Percentiles rank a stretch among this genome's conserved stretches.
Conservation (phyloP, 73 alveolate species). For the Paramecium pentaurelia region DNA sequence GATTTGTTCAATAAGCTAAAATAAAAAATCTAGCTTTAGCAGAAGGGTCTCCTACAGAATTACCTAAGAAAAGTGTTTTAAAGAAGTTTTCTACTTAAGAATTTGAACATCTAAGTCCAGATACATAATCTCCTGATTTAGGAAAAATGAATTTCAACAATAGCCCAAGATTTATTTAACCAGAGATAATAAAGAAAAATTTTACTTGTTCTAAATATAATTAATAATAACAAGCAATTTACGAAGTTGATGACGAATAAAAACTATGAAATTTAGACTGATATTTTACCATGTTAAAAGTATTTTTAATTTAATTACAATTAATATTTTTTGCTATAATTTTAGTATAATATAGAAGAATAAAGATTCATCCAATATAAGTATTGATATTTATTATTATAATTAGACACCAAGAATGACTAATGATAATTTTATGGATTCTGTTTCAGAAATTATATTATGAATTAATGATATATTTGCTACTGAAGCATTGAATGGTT, state of each 20-base stretch:
- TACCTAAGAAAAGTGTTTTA: not conserved
- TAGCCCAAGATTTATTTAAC: not conserved
- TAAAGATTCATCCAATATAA: not conserved
- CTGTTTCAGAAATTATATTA: not conserved
- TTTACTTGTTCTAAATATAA: not conserved
- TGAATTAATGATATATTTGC: slow-evolving; percentile 23
- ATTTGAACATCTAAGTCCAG: not conserved
- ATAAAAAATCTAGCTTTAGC: not conserved
- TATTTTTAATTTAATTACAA: not conserved
- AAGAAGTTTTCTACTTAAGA: slow-evolving; percentile 1
- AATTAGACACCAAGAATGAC: not conserved
- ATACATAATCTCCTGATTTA: not conserved
- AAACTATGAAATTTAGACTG: not conserved
- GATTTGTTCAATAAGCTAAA: not conserved
- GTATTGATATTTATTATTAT: not conserved
- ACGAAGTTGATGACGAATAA: slow-evolving; percentile 3
- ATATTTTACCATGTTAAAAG: not conserved
- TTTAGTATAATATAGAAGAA: not conserved
- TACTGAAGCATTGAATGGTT: slow-evolving; percentile 41
- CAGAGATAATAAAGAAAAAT: not conserved
- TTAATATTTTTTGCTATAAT: not conserved
- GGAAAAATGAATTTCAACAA: not conserved
- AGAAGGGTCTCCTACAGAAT: not conserved
- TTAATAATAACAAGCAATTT: not conserved
- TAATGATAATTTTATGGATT: not conserved